Percentiles rank a stretch among this genome's conserved stretches.
Evolutionary conservation across 805 yeast species (phyloP).

Genomic region (Sungouiella blattae): DNA sequence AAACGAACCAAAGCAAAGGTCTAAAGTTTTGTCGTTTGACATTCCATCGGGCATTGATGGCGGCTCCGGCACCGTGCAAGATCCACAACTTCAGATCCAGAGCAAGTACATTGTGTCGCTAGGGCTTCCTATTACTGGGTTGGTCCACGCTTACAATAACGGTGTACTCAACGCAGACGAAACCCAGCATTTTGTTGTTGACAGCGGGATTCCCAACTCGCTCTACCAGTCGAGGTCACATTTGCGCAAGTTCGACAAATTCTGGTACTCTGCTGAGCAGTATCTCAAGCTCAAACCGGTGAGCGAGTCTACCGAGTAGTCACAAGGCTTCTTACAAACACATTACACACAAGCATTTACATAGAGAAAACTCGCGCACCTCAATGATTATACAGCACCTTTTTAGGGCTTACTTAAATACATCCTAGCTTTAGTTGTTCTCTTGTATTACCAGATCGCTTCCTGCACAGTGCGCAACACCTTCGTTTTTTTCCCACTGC

Average conservation of each 20-base stretch:
- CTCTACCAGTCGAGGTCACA: constrained; percentile 41
- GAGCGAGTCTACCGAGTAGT: no score
- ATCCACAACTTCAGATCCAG: constrained; percentile 31
- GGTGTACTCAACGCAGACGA: constrained; percentile 41
- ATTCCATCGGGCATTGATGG: constrained; percentile 82
- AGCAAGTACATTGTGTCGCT: constrained; percentile 62
- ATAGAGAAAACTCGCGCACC: no score
- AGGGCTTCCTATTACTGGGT: constrained; percentile 69
- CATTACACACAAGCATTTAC: no score
- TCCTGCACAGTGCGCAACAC: no score
- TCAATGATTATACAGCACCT: no score
- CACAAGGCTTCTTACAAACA: no score
- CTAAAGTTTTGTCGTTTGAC: constrained; percentile 63
- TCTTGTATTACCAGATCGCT: no score
- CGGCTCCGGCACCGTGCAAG: constrained; percentile 60
- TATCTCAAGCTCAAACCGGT: constrained; percentile 5
- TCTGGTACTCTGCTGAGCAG: constrained; percentile 41
- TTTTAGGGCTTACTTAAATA: no score
- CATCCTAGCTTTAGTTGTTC: no score
- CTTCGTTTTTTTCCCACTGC: no score
- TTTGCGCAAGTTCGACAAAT: constrained; percentile 43
- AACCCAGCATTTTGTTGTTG: constrained; percentile 58
- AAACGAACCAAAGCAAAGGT: constrained; percentile 41
- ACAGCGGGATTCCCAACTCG: constrained; percentile 65
- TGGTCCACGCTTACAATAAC: constrained; percentile 57